Evolutionary conservation across 345 rosid species (phyloP).

Genomic region (Lumnitzera racemosa): DNA sequence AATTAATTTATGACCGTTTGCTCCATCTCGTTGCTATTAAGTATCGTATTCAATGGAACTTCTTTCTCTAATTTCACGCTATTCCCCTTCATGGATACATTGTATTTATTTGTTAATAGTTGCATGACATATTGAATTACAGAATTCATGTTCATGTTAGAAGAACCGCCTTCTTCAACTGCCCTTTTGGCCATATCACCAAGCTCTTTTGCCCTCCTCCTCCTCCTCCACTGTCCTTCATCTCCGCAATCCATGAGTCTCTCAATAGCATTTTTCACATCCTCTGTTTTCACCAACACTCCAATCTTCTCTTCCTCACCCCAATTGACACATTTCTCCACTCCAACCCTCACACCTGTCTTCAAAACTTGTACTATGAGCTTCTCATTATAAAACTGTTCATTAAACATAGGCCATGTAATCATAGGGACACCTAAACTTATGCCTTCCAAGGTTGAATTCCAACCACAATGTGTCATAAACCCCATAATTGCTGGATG

Average conservation of each 20-base stretch:
- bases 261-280: constrained; percentile 27
- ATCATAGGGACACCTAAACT: constrained; percentile 38
- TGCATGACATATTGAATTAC: constrained; percentile 25
- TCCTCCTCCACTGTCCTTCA: constrained; percentile 26
- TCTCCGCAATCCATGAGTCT: constrained; percentile 34
- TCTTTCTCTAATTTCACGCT: not conserved
- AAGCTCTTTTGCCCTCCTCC: constrained; percentile 23
- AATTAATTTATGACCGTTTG: too few relatives aligned
- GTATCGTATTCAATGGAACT: too few relatives aligned
- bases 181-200: constrained; percentile 27
- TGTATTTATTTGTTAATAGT: not conserved
- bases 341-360: constrained; percentile 45
- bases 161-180: constrained; percentile 45
- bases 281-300: constrained; percentile 33
- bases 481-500: constrained; percentile 47
- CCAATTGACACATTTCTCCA: constrained; percentile 23
- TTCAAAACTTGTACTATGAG: constrained; percentile 28
- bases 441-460: constrained; percentile 47
- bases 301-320: constrained; percentile 44
- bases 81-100: not conserved
- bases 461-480: constrained; percentile 67
- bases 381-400: constrained; percentile 60
- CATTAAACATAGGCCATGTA: constrained; percentile 58
- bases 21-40: too few relatives aligned
- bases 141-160: constrained; percentile 23